Evolutionary conservation across 1,139 yeast genomes (phyloP).

Genomic region (Sugiyamaella japonica): DNA sequence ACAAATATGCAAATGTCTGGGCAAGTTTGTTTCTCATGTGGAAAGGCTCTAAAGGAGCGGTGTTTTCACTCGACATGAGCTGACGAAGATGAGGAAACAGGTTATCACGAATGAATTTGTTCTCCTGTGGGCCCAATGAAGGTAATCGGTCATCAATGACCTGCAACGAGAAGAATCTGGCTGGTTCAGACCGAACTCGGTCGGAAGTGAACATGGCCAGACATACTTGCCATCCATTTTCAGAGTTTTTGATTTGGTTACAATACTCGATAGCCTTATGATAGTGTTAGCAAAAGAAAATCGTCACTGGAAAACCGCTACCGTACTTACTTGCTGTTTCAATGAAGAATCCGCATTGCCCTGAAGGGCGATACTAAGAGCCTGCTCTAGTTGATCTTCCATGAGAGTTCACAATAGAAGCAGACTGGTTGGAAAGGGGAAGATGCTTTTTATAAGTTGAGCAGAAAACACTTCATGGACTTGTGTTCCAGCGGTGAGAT

Average conservation of each 20-base stretch:
- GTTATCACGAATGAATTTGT: slow-evolving; percentile 48
- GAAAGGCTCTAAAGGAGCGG: slow-evolving; percentile 48
- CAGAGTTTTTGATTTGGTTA: slow-evolving; percentile 69
- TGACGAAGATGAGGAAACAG: slow-evolving; percentile 47
- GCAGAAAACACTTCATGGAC: neutral
- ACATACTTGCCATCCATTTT: slow-evolving; percentile 80
- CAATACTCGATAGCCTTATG: slow-evolving; percentile 70
- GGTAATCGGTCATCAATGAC: slow-evolving; percentile 69
- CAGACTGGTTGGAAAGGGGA: neutral
- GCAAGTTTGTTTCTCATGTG: slow-evolving; percentile 79
- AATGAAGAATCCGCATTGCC: slow-evolving; percentile 68
- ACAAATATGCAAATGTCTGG: slow-evolving; percentile 68
- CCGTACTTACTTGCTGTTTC: slow-evolving; percentile 56
- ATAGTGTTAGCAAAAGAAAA: slow-evolving; percentile 1
- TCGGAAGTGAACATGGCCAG: slow-evolving; percentile 55
- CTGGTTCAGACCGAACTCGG: slow-evolving; percentile 39
- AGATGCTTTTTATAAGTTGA: neutral
- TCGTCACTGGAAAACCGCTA: neutral
- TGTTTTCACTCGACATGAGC: slow-evolving; percentile 17
- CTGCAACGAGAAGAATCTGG: slow-evolving; percentile 76
- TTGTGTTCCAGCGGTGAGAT: neutral
- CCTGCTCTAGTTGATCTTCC: slow-evolving; percentile 91
- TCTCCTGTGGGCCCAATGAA: slow-evolving; percentile 50
- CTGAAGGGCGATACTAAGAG: slow-evolving; percentile 84
- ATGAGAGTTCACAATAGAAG: slow-evolving; percentile 39